These are phyloP conservation scores for Physaria fendleri DNA, from an alignment of 345 rosid species.

Conservation along the genomic window DNA sequence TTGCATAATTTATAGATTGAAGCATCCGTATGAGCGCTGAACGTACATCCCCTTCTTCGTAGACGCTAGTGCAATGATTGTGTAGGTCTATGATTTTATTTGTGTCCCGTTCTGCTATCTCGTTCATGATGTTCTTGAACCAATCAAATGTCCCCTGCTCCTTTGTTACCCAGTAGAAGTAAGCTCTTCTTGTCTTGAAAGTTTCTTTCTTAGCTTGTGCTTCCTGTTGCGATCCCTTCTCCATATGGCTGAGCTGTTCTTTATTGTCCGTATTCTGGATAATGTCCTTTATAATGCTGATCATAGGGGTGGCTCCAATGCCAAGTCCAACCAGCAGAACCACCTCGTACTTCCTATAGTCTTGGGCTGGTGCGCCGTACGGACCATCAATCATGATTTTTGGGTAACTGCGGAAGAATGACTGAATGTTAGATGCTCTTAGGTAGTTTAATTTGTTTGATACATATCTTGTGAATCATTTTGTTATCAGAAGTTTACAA, in stretches of 20 bases:
- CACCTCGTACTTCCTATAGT: slow-evolving; percentile 62
- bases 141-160: slow-evolving; percentile 77
- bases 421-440: not conserved
- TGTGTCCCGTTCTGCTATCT: slow-evolving; percentile 31
- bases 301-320: slow-evolving; percentile 80
- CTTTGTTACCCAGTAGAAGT: slow-evolving; percentile 73
- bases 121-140: slow-evolving; percentile 56
- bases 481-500: too few relatives aligned
- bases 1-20: slow-evolving; percentile 56
- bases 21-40: slow-evolving; percentile 72
- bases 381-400: slow-evolving; percentile 66
- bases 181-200: slow-evolving; percentile 57
- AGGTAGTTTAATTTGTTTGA: not conserved
- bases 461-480: too few relatives aligned
- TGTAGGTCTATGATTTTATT: slow-evolving; percentile 65
- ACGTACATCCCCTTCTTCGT: slow-evolving; percentile 67
- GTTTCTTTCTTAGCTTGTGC: slow-evolving; percentile 26
- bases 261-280: slow-evolving; percentile 44
- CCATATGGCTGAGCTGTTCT: slow-evolving; percentile 30
- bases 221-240: slow-evolving; percentile 23
- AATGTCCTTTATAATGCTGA: slow-evolving; percentile 78
- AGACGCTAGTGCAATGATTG: slow-evolving; percentile 72
- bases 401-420: slow-evolving; percentile 29
- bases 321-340: slow-evolving; percentile 63
- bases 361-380: slow-evolving; percentile 83